These are phyloP conservation scores for Kodamaea hsintzibuensis DNA, from an alignment of 805 yeast genomes.

Conservation along the genomic window DNA sequence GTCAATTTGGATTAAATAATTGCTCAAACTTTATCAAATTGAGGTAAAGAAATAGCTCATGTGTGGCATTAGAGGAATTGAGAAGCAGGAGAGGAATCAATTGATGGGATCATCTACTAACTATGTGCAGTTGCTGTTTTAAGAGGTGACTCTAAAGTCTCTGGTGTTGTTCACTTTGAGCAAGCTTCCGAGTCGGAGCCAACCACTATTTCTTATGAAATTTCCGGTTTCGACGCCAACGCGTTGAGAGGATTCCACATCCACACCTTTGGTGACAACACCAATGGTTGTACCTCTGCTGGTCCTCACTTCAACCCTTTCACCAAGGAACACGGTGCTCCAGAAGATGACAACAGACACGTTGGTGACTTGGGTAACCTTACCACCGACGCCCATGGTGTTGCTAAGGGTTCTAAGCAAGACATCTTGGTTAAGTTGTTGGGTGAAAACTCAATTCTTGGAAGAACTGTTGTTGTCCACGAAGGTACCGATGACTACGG, in stretches of 20 bases:
- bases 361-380: conserved; percentile 98
- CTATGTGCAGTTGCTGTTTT: conserved; percentile 76
- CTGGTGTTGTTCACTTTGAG: conserved; percentile 85
- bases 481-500: conserved; percentile 93
- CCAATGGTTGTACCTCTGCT: conserved; percentile 98
- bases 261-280: conserved; percentile 97
- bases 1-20: conserved; percentile 3
- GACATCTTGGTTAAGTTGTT: conserved; percentile 77
- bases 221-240: conserved; percentile 83
- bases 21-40: background rate
- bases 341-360: conserved; percentile 78
- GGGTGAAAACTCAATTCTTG: conserved; percentile 86
- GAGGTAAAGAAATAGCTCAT: background rate
- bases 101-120: conserved; percentile 10
- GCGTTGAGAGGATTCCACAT: conserved; percentile 97
- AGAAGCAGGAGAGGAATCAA: no score
- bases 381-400: conserved; percentile 81
- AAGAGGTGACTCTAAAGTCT: conserved; percentile 90
- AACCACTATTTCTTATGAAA: conserved; percentile 85
- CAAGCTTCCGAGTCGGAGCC: conserved; percentile 79
- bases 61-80: background rate
- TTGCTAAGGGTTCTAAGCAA: conserved; percentile 85
- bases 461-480: conserved; percentile 95
- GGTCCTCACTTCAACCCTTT: conserved; percentile 97
- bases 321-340: conserved; percentile 88